Evolutionary conservation across 176 grass and related monocot species (phyloP).

Genomic region (Carex scoparia): DNA sequence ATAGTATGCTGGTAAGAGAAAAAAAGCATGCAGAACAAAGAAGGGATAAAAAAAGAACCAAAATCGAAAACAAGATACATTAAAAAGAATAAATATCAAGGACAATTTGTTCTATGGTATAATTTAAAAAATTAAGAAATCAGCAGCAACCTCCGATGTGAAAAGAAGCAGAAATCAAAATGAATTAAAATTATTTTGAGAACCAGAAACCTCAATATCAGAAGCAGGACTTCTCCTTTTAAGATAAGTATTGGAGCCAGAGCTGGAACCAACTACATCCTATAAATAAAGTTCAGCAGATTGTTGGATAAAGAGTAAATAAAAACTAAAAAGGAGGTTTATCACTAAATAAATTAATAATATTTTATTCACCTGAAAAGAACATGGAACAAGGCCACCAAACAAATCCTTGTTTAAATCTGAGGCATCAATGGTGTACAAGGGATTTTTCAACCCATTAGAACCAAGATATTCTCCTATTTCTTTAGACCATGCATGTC

Average conservation of each 20-base stretch:
- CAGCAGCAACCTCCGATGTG: not conserved
- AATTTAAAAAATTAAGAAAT: not conserved
- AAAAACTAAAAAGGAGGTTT: not conserved
- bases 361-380: slow-evolving; percentile 47
- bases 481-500: slow-evolving; percentile 52
- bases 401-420: slow-evolving; percentile 62
- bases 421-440: slow-evolving; percentile 49
- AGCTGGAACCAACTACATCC: slow-evolving; percentile 40
- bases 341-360: slow-evolving; percentile 1
- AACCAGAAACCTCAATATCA: slow-evolving; percentile 27
- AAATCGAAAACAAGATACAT: not conserved
- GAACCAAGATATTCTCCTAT: slow-evolving; percentile 62
- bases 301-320: not conserved
- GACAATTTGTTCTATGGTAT: not conserved
- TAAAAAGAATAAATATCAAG: not conserved
- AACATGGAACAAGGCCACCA: slow-evolving; percentile 51
- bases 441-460: slow-evolving; percentile 46
- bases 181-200: slow-evolving; percentile 18
- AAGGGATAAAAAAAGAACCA: not conserved
- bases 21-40: not conserved
- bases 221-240: slow-evolving; percentile 21
- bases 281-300: slow-evolving; percentile 20
- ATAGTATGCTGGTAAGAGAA: slow-evolving; percentile 17
- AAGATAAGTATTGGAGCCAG: slow-evolving; percentile 23
- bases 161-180: too few relatives aligned